Evolutionary conservation across 2,329 filamentous ascomycete species (phyloP).

Genomic region (Podosphaera xanthii): DNA sequence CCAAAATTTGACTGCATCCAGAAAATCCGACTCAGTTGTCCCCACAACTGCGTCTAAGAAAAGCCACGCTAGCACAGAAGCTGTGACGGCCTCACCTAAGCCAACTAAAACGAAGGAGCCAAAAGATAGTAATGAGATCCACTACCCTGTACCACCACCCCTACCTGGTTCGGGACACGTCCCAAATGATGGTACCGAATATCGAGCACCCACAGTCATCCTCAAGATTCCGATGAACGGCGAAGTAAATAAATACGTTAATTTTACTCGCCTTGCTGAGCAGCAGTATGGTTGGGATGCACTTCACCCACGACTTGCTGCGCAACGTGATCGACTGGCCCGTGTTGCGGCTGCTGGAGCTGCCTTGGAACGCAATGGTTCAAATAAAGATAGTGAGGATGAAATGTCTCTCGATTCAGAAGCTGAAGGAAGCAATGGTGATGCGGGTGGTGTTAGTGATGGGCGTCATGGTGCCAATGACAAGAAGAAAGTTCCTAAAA

Average conservation of each 20-base stretch:
- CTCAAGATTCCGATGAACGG: slow-evolving; percentile 63
- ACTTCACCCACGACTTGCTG: slow-evolving; percentile 72
- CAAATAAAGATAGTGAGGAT: slow-evolving; percentile 45
- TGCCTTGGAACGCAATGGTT: slow-evolving; percentile 54
- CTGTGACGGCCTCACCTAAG: slow-evolving; percentile 31
- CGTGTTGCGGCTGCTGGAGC: slow-evolving; percentile 77
- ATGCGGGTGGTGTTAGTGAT: slow-evolving; percentile 50
- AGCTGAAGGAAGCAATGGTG: slow-evolving; percentile 64
- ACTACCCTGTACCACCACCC: slow-evolving; percentile 24
- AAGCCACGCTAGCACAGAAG: slow-evolving; percentile 24
- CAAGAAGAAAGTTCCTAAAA: slow-evolving; percentile 40
- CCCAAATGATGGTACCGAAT: slow-evolving; percentile 29
- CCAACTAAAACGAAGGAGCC: slow-evolving; percentile 27
- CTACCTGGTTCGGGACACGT: slow-evolving; percentile 34
- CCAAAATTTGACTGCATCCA: slow-evolving; percentile 1
- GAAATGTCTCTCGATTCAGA: slow-evolving; percentile 61
- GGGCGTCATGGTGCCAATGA: slow-evolving; percentile 36
- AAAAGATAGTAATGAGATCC: slow-evolving; percentile 4
- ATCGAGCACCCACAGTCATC: slow-evolving; percentile 51
- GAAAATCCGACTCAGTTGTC: slow-evolving; percentile 7
- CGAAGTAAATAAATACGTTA: slow-evolving; percentile 74
- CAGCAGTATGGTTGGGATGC: slow-evolving; percentile 89
- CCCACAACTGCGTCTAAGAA: slow-evolving; percentile 14
- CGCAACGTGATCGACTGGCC: slow-evolving; percentile 66
- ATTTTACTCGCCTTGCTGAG: slow-evolving; percentile 83